A percentile compares a stretch with the other conserved stretches of the same genome.
These are phyloP conservation scores for Russula abietina DNA, from an alignment of 768 basidiomycete species.

Conservation along the genomic window DNA sequence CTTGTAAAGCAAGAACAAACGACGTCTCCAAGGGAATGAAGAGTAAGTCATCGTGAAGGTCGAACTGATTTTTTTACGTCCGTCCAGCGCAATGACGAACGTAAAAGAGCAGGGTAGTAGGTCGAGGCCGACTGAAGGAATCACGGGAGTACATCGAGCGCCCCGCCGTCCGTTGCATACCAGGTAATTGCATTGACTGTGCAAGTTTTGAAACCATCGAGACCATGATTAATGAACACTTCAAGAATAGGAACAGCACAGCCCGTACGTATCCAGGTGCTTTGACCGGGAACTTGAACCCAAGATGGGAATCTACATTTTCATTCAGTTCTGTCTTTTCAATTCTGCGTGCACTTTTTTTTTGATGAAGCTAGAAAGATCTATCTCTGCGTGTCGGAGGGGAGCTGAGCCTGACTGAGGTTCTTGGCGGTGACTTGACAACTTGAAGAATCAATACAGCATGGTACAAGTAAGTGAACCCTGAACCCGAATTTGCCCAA, in stretches of 20 bases:
- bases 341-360: neutral
- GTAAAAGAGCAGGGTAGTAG: slow-evolving; percentile 25
- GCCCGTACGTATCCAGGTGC: neutral
- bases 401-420: neutral
- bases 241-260: slow-evolving; percentile 3
- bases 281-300: neutral
- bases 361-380: neutral
- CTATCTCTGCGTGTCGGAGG: neutral
- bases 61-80: slow-evolving; percentile 2
- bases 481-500: neutral
- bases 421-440: neutral
- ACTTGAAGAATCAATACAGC: neutral
- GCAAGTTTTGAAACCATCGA: neutral
- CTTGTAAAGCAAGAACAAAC: neutral
- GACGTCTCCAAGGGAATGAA: slow-evolving; percentile 11
- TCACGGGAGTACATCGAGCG: slow-evolving; percentile 8
- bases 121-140: slow-evolving; percentile 11
- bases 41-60: neutral
- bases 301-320: neutral
- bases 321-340: neutral
- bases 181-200: slow-evolving; percentile 5
- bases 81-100: slow-evolving; percentile 24
- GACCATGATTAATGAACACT: neutral
- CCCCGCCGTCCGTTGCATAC: neutral
- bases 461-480: neutral